phyloP scores from a whole-genome alignment of 2,329 filamentous ascomycete genomes.

The Verticillium isaacii region DNA sequence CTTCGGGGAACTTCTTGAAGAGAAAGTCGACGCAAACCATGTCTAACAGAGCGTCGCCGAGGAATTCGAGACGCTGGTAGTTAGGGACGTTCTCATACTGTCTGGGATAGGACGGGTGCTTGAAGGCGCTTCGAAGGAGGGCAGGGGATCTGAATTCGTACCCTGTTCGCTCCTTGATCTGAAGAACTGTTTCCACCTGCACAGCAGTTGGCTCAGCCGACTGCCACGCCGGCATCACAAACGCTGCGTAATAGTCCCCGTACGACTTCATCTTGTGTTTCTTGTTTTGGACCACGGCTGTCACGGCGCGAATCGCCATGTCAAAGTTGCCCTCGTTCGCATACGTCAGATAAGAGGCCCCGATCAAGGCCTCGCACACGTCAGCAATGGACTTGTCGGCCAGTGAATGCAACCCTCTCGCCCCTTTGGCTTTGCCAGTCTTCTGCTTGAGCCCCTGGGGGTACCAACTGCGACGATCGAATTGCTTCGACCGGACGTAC shows the following conservation, averaged over 20 bases:
- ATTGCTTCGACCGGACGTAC: conserved; percentile 77
- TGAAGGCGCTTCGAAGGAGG: conserved; percentile 78
- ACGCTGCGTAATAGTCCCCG: conserved; percentile 67
- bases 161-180: conserved; percentile 53
- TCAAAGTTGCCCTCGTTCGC: conserved; percentile 41
- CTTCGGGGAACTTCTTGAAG: conserved; percentile 69
- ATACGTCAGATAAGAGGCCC: conserved; percentile 64
- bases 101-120: conserved; percentile 76
- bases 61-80: conserved; percentile 88
- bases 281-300: conserved; percentile 61
- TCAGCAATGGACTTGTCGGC: conserved; percentile 90
- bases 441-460: conserved; percentile 71
- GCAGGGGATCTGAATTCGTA: conserved; percentile 69
- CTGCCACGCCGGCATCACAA: conserved; percentile 69
- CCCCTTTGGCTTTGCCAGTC: conserved; percentile 62
- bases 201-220: conserved; percentile 53
- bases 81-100: conserved; percentile 74
- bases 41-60: conserved; percentile 85
- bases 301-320: conserved; percentile 59
- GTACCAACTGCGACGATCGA: conserved; percentile 84
- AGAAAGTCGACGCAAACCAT: conserved; percentile 80
- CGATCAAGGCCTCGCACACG: conserved; percentile 91
- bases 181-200: conserved; percentile 62
- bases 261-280: conserved; percentile 68
- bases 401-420: conserved; percentile 57